Conservation (phyloP, 108 stramenopile genomes). For the Fragilaria radians region DNA sequence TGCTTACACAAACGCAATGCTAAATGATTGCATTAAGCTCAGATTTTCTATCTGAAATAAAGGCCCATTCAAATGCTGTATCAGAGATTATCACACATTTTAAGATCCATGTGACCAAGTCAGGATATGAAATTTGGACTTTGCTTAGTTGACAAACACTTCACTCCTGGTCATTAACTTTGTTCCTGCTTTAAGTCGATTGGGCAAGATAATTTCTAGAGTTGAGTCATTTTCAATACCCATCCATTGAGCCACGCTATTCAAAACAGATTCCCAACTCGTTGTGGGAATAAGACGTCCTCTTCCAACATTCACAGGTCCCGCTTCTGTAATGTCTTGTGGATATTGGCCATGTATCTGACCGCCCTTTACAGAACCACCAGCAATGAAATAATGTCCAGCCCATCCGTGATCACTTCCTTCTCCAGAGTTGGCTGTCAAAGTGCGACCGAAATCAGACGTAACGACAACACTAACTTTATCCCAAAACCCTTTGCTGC, state of each 20-base stretch:
- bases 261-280: conserved; percentile 12
- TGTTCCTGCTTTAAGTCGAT: no score
- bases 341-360: conserved; percentile 52
- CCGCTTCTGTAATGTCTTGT: conserved; percentile 20
- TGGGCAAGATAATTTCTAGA: conserved; percentile 4
- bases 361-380: conserved; percentile 49
- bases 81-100: no score
- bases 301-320: conserved; percentile 12
- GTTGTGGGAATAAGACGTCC: conserved; percentile 51
- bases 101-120: no score
- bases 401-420: no score
- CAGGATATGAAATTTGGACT: no score
- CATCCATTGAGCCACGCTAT: conserved; percentile 9
- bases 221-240: conserved; percentile 1
- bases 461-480: conserved; percentile 44
- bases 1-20: no score
- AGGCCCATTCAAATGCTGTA: no score
- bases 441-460: conserved; percentile 71
- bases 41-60: no score
- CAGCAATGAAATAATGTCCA: conserved; percentile 42
- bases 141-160: no score
- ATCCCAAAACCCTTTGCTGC: conserved; percentile 38
- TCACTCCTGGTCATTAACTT: no score
- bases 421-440: no score
- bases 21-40: no score